Conservation (phyloP, 148 eudicot species). For the Rhododendron williamsianum region DNA sequence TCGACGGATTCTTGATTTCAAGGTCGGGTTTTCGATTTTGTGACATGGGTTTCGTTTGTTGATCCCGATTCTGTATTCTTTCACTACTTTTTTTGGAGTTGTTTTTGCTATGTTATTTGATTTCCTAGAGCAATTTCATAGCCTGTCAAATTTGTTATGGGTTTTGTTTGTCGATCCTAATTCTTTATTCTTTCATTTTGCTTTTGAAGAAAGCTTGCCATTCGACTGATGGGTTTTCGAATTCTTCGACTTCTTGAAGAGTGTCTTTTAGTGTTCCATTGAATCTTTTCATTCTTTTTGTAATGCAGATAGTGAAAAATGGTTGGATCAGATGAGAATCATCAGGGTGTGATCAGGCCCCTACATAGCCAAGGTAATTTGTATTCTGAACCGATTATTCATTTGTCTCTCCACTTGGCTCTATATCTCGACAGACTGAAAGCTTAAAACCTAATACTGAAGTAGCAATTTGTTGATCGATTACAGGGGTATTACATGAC, state of each 20-base stretch:
- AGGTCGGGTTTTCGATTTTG: slow-evolving; percentile 9
- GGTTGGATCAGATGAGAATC: slow-evolving; percentile 75
- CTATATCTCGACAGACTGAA: neutral
- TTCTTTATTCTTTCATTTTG: neutral
- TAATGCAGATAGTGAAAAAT: slow-evolving; percentile 20
- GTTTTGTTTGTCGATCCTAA: neutral
- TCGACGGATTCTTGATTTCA: slow-evolving; percentile 6
- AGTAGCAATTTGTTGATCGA: neutral
- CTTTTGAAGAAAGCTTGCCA: neutral
- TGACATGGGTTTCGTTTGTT: slow-evolving; percentile 9
- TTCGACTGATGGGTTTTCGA: neutral
- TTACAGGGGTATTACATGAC: slow-evolving; percentile 30
- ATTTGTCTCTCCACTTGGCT: neutral
- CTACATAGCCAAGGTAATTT: slow-evolving; percentile 46
- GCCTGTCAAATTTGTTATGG: neutral
- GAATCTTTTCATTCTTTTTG: neutral
- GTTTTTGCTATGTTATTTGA: neutral
- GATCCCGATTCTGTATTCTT: slow-evolving; percentile 10
- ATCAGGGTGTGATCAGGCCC: slow-evolving; percentile 34
- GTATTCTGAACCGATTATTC: slow-evolving; percentile 2
- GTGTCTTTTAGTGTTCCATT: neutral
- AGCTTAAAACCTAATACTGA: slow-evolving; percentile 20
- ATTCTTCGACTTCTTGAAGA: neutral
- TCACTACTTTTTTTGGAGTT: neutral
- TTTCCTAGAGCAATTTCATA: neutral